Evolutionary conservation across 2,329 filamentous ascomycete genomes (phyloP), one percentile per base, ranked within the genome.

Genomic region (Fusarium austroafricanum): DNA sequence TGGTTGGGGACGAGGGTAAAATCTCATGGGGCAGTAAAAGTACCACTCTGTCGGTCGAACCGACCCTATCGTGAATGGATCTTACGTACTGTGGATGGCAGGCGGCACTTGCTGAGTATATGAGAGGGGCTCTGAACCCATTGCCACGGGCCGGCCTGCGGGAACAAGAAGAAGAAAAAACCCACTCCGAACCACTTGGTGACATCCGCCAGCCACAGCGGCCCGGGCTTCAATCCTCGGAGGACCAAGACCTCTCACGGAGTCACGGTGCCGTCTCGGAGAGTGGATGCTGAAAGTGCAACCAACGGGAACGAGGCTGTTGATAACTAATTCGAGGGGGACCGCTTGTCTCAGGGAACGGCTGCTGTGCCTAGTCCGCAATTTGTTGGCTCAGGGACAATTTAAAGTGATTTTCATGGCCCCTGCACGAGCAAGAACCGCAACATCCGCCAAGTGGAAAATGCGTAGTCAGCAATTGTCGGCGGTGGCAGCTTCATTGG

Each of bases 1-100:
- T 38, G 72, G 70, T 73, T 29, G 72, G 72, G 61, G 68, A 74
- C 72, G 72, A 74, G 57, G 21, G 21, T 52, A 62, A 35, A 44
- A 52, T 43, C 58, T 61, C 58, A 57, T 44, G 31, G 54, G 49
- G 55, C 35, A 50, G 45, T 14, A 42, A 6, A 18, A 53, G 53
- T 53, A 60, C 61, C 61, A 60, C 61, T 54, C 37, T 60, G 45
- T 65, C 61, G 60, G 60, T 45, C 59, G 29, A 52, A 59, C 46
- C 45, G 51, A 50, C 43, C 29, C 56, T 26, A 58, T 58, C 18
- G 3, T 23, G 15, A 28, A 17, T 18, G 43, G 20, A 46, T 58
- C 17, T 64, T 64, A 64, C 61, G 61, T 64, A 62, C 46, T 62
- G 31, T 42, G 43, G 59, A 64, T 44, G 53, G 52, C 20, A 51